These are phyloP conservation scores for Candida sanyaensis DNA, from an alignment of 1,139 yeast genomes.

Conservation along the genomic window DNA sequence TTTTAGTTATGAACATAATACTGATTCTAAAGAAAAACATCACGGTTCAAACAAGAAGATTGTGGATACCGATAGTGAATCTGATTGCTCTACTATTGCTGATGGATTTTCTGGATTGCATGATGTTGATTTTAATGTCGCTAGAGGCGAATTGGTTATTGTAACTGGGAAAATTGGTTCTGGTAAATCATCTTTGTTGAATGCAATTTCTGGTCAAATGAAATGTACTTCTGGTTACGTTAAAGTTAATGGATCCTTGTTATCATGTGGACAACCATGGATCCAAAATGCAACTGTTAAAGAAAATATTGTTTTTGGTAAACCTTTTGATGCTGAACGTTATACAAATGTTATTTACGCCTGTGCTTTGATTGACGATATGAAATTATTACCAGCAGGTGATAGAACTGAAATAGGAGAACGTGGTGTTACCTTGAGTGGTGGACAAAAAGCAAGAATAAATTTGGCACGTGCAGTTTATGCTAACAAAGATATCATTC, in stretches of 20 bases:
- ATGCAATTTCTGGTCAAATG: constrained; percentile 42
- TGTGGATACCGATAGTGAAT: constrained; percentile 2
- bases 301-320: constrained; percentile 43
- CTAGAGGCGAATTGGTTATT: constrained; percentile 34
- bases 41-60: constrained; percentile 1
- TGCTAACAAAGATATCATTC: constrained; percentile 31
- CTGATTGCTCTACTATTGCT: constrained; percentile 6
- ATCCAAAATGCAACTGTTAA: constrained; percentile 48
- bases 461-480: constrained; percentile 46
- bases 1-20: constrained; percentile 29
- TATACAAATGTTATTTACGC: constrained; percentile 35
- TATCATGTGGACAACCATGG: constrained; percentile 43
- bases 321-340: constrained; percentile 27
- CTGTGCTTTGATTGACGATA: constrained; percentile 44
- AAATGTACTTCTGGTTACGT: constrained; percentile 28
- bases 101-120: constrained; percentile 29
- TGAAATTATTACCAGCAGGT: constrained; percentile 32
- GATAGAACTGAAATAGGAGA: constrained; percentile 46
- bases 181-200: constrained; percentile 41
- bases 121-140: constrained; percentile 30
- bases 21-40: constrained; percentile 17
- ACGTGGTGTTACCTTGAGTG: constrained; percentile 44
- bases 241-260: constrained; percentile 26
- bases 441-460: constrained; percentile 47
- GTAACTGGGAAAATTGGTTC: constrained; percentile 46